Base-by-base conservation (phyloP, 441 rosid genomes). In the Pelargonium cotyledonis region DNA sequence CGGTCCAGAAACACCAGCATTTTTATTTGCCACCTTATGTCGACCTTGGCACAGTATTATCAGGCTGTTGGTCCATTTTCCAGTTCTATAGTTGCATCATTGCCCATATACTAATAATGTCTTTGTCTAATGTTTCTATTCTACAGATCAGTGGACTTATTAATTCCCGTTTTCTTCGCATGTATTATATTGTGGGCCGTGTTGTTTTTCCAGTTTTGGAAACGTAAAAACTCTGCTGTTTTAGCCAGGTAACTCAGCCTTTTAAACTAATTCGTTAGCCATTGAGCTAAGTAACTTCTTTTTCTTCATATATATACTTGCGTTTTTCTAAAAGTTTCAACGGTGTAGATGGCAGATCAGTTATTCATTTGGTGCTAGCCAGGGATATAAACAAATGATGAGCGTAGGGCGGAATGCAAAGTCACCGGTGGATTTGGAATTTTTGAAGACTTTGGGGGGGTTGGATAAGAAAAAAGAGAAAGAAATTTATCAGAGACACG, bases 121-220 rank as follows among this genome's bases (percentile, higher is more conserved):
- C 1, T 44, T 9, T 66, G 19, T 1, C 40, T 43, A 5, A 16
- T 66, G 46, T 29, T 29, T 29, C 31, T 29, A 29, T 29, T 29
- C 68, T 61, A 61, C 86, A 91, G 96, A 74, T 78, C 95, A 18
- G 73, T 91, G 88, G 88, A 89, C 79, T 81, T 86, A 53, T 88
- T 79, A 68, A 91, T 91, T 61, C 98, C 97, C 3, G 58, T 79
- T 43, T 91, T 89, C 91, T 88, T 94, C 75, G 68, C 85, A 29
- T 75, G 85, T 76, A 78, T 84, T 80, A 82, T 84, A 66, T 76
- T 94, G 69, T 91, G 97, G 99, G 89, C 92, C 19, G 92, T 85
- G 66, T 74, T 91, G 82, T 88, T 94, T 86, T 87, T 89, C 80
- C 95, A 91, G 81, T 94, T 89, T 76, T 91, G 99, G 99, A 94